Percentiles rank a stretch among this genome's conserved stretches.
These are phyloP conservation scores for Zoysia japonica DNA, from an alignment of 176 grass and related monocot species.

Conservation along the genomic window DNA sequence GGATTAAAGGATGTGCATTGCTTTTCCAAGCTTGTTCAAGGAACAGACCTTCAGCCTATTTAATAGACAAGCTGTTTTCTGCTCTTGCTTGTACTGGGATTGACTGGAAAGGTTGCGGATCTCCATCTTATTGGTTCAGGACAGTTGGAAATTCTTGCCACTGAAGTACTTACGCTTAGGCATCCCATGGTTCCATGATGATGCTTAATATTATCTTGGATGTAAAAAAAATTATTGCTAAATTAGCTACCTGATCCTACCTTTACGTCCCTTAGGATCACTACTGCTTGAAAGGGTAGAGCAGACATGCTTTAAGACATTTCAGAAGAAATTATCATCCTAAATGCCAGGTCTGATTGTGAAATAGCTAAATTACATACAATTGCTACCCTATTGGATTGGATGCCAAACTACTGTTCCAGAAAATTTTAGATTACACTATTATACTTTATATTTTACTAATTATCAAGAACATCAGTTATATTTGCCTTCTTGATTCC, in stretches of 20 bases:
- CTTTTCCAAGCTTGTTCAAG: not conserved
- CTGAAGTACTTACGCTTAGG: not conserved
- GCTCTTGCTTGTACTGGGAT: slow-evolving; percentile 30
- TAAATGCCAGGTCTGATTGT: not conserved
- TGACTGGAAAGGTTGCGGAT: not conserved
- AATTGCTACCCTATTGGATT: slow-evolving; percentile 9
- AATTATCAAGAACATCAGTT: not conserved
- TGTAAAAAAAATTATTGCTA: not conserved
- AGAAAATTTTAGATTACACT: not conserved
- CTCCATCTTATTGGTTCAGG: slow-evolving; percentile 6
- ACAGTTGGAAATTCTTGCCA: not conserved
- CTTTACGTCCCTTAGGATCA: not conserved
- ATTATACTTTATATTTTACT: not conserved
- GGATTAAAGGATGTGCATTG: not conserved
- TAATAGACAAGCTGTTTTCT: slow-evolving; percentile 27
- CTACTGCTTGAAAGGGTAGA: not conserved
- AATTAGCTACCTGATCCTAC: not conserved
- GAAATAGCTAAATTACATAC: not conserved
- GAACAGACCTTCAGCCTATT: slow-evolving; percentile 1
- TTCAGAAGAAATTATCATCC: not conserved
- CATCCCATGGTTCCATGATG: not conserved
- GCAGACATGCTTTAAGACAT: not conserved
- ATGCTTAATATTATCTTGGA: not conserved
- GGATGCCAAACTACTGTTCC: not conserved
- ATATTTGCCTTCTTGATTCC: not conserved